These are phyloP conservation scores for Cordyceps farinosa DNA, from an alignment of 2,329 filamentous ascomycete genomes.

Conservation along the genomic window DNA sequence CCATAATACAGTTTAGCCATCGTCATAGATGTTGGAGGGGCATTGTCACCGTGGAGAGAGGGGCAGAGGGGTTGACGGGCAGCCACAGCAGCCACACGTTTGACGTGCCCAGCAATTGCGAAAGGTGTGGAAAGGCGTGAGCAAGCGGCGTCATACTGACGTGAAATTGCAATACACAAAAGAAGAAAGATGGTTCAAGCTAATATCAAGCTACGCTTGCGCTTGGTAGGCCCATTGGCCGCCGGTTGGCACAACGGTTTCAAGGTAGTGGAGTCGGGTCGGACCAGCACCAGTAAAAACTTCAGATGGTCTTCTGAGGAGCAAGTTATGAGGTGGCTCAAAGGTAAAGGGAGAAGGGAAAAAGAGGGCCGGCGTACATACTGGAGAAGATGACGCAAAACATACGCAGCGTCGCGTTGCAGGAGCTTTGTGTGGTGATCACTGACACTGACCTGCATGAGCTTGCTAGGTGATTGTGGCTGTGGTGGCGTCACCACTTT, in stretches of 20 bases:
- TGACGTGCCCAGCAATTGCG: not conserved
- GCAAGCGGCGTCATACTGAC: conserved; percentile 13
- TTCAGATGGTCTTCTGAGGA: not conserved
- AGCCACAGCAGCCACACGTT: conserved; percentile 11
- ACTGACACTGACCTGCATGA: not conserved
- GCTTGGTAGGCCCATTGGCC: not conserved
- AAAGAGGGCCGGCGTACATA: conserved; percentile 2
- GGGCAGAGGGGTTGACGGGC: not conserved
- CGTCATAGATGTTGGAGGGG: conserved; percentile 16
- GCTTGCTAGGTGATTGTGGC: conserved; percentile 20
- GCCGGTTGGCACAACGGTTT: conserved; percentile 9
- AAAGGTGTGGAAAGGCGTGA: not conserved
- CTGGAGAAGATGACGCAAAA: conserved; percentile 16
- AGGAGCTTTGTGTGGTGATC: not conserved
- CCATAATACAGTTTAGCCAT: conserved; percentile 5
- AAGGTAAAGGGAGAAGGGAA: not conserved
- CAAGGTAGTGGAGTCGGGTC: conserved; percentile 1
- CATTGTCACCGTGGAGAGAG: not conserved
- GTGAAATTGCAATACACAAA: not conserved
- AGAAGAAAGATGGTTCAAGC: not conserved
- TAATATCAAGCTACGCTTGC: not conserved
- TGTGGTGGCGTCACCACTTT: conserved; percentile 27
- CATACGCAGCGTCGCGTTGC: conserved; percentile 9
- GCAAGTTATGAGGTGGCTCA: not conserved
- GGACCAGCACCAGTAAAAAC: not conserved